phyloP scores from a whole-genome alignment of 805 yeast species.

The Metschnikowia cubensis region DNA sequence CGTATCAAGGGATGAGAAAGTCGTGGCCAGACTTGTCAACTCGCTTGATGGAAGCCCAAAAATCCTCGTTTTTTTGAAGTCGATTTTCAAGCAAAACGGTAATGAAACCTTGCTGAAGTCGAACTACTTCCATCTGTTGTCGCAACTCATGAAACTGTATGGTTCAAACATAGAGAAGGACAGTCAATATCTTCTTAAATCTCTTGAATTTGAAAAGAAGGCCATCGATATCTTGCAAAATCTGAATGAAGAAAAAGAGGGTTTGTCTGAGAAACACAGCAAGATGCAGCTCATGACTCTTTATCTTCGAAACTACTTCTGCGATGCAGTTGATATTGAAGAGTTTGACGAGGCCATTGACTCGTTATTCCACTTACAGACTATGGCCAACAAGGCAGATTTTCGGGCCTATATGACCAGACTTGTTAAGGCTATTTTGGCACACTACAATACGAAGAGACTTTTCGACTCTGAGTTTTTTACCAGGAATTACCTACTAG shows the following conservation, averaged over 20 bases:
- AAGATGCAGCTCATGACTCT: slow-evolving; percentile 4
- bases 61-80: slow-evolving; percentile 21
- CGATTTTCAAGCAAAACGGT: slow-evolving; percentile 16
- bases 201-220: slow-evolving; percentile 5
- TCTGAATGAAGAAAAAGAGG: background rate
- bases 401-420: slow-evolving; percentile 21
- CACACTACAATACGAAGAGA: slow-evolving; percentile 19
- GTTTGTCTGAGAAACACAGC: slow-evolving; percentile 1
- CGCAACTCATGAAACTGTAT: slow-evolving; percentile 15
- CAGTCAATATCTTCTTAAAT: background rate
- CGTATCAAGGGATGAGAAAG: slow-evolving; percentile 9
- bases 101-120: slow-evolving; percentile 17
- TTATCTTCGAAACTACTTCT: slow-evolving; percentile 11
- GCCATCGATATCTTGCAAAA: slow-evolving; percentile 23
- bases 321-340: slow-evolving; percentile 12
- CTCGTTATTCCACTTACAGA: slow-evolving; percentile 8
- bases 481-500: slow-evolving; percentile 23
- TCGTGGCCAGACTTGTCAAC: slow-evolving; percentile 10
- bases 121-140: slow-evolving; percentile 29
- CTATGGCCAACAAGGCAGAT: slow-evolving; percentile 6
- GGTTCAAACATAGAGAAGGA: background rate
- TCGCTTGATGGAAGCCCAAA: slow-evolving; percentile 15
- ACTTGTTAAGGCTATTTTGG: slow-evolving; percentile 26
- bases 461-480: slow-evolving; percentile 24
- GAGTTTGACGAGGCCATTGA: slow-evolving; percentile 11